Base-by-base conservation (phyloP, 2,329 filamentous ascomycete species). In the Xylariaceae sp. region DNA sequence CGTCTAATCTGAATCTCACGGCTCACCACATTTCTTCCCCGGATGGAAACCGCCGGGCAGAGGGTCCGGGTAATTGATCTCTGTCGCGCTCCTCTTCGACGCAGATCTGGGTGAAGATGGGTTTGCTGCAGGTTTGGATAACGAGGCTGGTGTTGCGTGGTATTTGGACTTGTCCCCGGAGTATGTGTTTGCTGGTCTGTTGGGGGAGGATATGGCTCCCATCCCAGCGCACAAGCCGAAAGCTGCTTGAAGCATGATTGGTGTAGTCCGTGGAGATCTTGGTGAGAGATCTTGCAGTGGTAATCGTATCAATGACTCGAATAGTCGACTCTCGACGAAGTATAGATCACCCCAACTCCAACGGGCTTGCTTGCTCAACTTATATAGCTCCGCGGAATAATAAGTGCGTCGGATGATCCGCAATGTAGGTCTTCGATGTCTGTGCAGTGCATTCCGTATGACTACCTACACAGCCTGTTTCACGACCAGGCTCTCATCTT, bases 1-100 rank as follows among this genome's bases (percentile, higher is more conserved):
- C 11, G 42, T 30, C 39, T 11, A 45, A 37, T 30, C 39, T 15
- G 51, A 37, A 42, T 42, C 37, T 13, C 35, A 39, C 54, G 48
- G 54, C 59, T 61, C 56, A 59, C 62, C 44, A 11, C 47, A 61
- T 56, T 69, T 71, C 59, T 69, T 71, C 11, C 69, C 67, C 11
- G 65, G 63, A 18, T 67, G 67, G n/a, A 71, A 71, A 2, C 67
- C 69, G 0, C 66, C 63, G 1, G 69, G 69, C 4, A 70, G 59
- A 42, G 62, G 58, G 45, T 71, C 68, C 17, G 64, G 67, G 45
- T 70, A 71, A 56, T 65, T 69, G 56, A 69, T 59, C 17, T 69
- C 65, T 4, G 60, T 56, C 48, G 51, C 54, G 3, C 37, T 60
- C 30, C 60, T 45, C 53, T 60, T 66, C 8, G 59, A 53, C 35